These are phyloP conservation scores for Aureobasidium sp. DNA, from an alignment of 2,329 filamentous ascomycete genomes.

Conservation along the genomic window DNA sequence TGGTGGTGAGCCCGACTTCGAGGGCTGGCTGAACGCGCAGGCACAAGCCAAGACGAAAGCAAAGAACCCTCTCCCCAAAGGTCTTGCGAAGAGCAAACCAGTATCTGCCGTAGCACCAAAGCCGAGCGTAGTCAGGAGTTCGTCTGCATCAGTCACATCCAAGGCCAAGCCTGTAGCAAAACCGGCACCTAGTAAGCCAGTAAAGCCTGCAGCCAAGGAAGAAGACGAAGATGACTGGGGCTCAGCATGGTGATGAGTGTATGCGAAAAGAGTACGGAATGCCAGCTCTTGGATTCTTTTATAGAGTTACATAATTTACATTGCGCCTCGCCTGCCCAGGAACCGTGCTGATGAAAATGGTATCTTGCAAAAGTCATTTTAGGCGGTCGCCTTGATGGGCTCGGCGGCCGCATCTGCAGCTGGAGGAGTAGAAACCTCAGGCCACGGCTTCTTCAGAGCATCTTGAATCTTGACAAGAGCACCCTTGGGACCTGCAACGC, in stretches of 20 bases:
- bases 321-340: slow-evolving; percentile 5
- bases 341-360: background rate
- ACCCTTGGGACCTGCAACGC: slow-evolving; percentile 81
- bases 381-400: slow-evolving; percentile 3
- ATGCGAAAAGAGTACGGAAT: background rate
- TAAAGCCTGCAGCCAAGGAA: slow-evolving; percentile 25
- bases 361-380: slow-evolving; percentile 7
- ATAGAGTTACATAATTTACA: slow-evolving; percentile 12
- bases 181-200: slow-evolving; percentile 22
- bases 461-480: slow-evolving; percentile 80
- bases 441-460: slow-evolving; percentile 79
- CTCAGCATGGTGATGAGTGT: slow-evolving; percentile 27
- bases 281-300: slow-evolving; percentile 5
- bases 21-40: slow-evolving; percentile 86
- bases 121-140: slow-evolving; percentile 19
- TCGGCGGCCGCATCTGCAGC: slow-evolving; percentile 8
- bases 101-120: slow-evolving; percentile 23
- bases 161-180: slow-evolving; percentile 17
- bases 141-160: background rate
- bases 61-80: slow-evolving; percentile 72
- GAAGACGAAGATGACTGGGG: slow-evolving; percentile 35
- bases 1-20: slow-evolving; percentile 86
- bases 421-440: slow-evolving; percentile 34
- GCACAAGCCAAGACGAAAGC: slow-evolving; percentile 58
- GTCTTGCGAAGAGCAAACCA: slow-evolving; percentile 55